Evolutionary conservation across 352 stramenopile species (phyloP).

Genomic region (Elongisporangium undulatum): DNA sequence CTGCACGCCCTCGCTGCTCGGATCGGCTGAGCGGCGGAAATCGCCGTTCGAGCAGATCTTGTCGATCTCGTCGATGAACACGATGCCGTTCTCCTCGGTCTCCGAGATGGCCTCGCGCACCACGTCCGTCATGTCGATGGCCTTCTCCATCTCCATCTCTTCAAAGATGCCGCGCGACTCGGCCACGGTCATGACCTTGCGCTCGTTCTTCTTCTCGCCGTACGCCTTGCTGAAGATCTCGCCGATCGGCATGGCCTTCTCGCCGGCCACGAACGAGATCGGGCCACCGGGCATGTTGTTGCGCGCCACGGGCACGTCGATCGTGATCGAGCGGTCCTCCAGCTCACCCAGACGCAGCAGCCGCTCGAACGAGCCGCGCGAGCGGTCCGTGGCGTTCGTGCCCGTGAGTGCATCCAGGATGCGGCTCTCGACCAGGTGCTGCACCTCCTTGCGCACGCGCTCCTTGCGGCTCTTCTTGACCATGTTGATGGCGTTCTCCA

Average conservation of each 20-base stretch:
- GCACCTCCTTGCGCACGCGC: conserved; percentile 89
- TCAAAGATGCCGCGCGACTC: conserved; percentile 94
- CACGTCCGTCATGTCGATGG: conserved; percentile 89
- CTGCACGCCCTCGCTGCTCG: conserved; percentile 98
- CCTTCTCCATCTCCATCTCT: conserved; percentile 95
- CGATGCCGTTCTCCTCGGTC: conserved; percentile 98
- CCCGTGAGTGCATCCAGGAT: conserved; percentile 95
- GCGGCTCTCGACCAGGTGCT: conserved; percentile 91
- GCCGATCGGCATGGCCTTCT: conserved; percentile 66
- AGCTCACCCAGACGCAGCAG: conserved; percentile 86
- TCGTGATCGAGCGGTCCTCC: conserved; percentile 75
- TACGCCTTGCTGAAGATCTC: conserved; percentile 75
- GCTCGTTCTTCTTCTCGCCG: conserved; percentile 84
- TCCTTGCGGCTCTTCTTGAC: conserved; percentile 95
- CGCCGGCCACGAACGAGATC: conserved; percentile 67
- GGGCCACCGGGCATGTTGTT: conserved; percentile 33
- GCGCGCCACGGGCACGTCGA: conserved; percentile 64
- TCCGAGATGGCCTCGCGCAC: conserved; percentile 81
- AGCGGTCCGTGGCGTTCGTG: conserved; percentile 73
- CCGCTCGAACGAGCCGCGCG: conserved; percentile 89
- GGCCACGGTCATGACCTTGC: conserved; percentile 92
- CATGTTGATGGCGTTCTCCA: conserved; percentile 96
- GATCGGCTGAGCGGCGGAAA: conserved; percentile 91
- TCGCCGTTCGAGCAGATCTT: conserved; percentile 98
- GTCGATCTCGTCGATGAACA: conserved; percentile 99